These are phyloP conservation scores for Fusarium proliferatum DNA, from an alignment of 2,329 filamentous ascomycete genomes.

Conservation along the genomic window DNA sequence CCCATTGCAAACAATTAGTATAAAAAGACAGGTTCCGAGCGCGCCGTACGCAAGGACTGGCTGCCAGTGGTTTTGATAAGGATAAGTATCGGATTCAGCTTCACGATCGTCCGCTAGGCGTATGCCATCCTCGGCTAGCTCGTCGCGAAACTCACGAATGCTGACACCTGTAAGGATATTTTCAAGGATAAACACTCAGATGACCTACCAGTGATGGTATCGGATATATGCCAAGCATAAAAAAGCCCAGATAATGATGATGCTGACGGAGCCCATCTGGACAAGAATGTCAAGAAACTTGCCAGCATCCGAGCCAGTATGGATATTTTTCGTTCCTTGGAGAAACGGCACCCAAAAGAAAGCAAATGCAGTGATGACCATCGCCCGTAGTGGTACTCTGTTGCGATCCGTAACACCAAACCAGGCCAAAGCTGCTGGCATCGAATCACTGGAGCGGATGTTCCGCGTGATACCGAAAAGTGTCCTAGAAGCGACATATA, in stretches of 20 bases:
- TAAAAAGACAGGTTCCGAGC: not conserved
- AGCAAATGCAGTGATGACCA: not conserved
- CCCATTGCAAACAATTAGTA: not conserved
- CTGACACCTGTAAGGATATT: not conserved
- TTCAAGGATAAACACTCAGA: not conserved
- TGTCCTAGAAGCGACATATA: no score
- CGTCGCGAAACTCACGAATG: not conserved
- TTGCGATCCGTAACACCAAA: no score
- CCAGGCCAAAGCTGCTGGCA: no score
- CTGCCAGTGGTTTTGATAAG: not conserved
- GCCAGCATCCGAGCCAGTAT: not conserved
- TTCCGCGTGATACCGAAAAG: no score
- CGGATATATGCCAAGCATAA: not conserved
- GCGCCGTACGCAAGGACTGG: not conserved
- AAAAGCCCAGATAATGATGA: not conserved
- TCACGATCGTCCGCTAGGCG: not conserved
- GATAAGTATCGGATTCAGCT: not conserved
- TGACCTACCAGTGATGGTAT: not conserved
- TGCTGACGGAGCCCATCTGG: not conserved
- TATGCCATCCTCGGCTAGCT: not conserved
- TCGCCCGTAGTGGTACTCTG: not conserved
- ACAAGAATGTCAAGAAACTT: not conserved
- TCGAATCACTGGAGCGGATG: no score
- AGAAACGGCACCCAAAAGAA: not conserved
- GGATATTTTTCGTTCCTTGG: not conserved